Evolutionary conservation across 768 basidiomycete species (phyloP).

Genomic region (Lentinula sp.): DNA sequence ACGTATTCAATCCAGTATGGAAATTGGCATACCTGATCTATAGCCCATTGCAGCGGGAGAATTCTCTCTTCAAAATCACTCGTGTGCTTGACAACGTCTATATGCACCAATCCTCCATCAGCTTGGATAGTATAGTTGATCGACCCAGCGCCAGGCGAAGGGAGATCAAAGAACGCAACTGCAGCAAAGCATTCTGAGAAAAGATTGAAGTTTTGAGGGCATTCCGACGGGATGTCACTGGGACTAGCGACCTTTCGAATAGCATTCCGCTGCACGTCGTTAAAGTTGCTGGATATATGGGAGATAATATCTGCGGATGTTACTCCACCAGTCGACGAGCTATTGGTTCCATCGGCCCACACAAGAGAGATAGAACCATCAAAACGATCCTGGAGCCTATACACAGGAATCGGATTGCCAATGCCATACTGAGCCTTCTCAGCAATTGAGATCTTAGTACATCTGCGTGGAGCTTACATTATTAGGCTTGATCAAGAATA

Average conservation of each 20-base stretch:
- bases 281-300: conserved; percentile 49
- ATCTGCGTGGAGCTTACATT: conserved; percentile 36
- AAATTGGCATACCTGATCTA: conserved; percentile 50
- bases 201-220: conserved; percentile 70
- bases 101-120: conserved; percentile 56
- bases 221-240: conserved; percentile 45
- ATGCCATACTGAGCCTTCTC: conserved; percentile 46
- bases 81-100: conserved; percentile 59
- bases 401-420: conserved; percentile 49
- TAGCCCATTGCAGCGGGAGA: conserved; percentile 70
- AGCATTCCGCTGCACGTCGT: conserved; percentile 34
- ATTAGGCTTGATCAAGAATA: conserved; percentile 52
- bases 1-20: background rate
- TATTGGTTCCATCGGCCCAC: conserved; percentile 67
- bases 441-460: background rate
- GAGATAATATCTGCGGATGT: conserved; percentile 56
- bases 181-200: conserved; percentile 68
- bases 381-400: conserved; percentile 39
- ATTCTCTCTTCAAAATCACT: conserved; percentile 66
- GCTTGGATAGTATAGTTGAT: conserved; percentile 68
- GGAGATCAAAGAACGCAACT: conserved; percentile 55
- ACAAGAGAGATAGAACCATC: conserved; percentile 46
- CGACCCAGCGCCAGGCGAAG: conserved; percentile 24
- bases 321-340: conserved; percentile 35
- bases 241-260: conserved; percentile 44